These are phyloP conservation scores for Barnettozyma sucrosica DNA, from an alignment of 805 yeast species.

Conservation along the genomic window DNA sequence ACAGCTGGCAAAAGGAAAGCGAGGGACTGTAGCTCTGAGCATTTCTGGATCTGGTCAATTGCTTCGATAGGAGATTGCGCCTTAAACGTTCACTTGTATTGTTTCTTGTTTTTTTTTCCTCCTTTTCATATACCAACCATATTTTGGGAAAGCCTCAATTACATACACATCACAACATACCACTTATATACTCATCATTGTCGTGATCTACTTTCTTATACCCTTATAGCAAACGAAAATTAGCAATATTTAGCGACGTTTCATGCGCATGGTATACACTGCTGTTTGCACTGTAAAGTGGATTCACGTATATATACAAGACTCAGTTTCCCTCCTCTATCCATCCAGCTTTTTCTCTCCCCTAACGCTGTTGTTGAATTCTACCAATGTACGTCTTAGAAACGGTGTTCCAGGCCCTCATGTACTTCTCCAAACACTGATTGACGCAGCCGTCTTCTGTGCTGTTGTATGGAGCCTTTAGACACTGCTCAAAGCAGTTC, in stretches of 20 bases:
- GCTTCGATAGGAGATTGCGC: background rate
- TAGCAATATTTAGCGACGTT: too few species aligned
- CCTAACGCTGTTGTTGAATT: constrained; percentile 45
- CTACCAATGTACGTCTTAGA: constrained; percentile 73
- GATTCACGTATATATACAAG: constrained; percentile 6
- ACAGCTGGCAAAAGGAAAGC: background rate
- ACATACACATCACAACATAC: too few species aligned
- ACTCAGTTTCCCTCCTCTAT: too few species aligned
- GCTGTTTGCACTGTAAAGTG: background rate
- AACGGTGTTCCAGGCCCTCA: constrained; percentile 85
- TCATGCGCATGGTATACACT: too few species aligned
- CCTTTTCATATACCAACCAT: too few species aligned
- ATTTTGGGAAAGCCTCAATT: too few species aligned
- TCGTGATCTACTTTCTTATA: too few species aligned
- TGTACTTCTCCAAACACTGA: constrained; percentile 79
- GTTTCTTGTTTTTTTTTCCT: too few species aligned
- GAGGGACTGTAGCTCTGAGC: background rate
- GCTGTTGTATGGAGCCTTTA: constrained; percentile 51
- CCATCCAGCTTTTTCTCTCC: background rate
- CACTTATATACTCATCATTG: too few species aligned
- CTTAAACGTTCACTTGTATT: too few species aligned
- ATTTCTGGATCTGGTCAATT: background rate
- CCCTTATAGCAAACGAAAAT: too few species aligned
- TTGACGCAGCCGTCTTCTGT: constrained; percentile 63
- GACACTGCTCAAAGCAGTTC: constrained; percentile 80